Conservation (phyloP, 352 stramenopile genomes). For the Bremia lactucae region DNA sequence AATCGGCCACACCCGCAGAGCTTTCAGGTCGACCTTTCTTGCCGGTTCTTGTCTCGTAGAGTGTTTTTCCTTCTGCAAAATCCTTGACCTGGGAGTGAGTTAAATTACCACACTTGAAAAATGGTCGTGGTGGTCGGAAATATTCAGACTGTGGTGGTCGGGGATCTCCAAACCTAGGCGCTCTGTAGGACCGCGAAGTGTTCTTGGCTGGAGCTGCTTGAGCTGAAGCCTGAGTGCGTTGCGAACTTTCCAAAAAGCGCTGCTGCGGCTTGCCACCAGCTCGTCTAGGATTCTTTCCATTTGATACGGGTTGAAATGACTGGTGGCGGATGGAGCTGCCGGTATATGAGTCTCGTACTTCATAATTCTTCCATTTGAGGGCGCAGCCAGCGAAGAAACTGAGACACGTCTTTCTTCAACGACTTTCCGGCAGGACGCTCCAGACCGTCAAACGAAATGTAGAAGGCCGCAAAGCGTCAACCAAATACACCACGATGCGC, state of each 20-base stretch:
- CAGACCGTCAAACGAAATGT: too few species aligned
- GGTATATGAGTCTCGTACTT: constrained; percentile 5
- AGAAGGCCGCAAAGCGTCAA: too few species aligned
- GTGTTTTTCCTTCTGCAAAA: neutral
- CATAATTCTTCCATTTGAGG: constrained; percentile 6
- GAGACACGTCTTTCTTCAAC: neutral
- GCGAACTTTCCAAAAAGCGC: too few species aligned
- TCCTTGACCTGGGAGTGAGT: neutral
- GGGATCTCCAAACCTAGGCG: neutral
- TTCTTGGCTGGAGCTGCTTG: neutral
- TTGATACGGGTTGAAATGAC: neutral
- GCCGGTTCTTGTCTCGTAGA: neutral
- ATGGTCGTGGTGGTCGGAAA: neutral
- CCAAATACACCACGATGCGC: too few species aligned
- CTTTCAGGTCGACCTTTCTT: neutral
- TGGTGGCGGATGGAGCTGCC: neutral
- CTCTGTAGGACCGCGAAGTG: neutral
- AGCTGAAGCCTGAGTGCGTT: too few species aligned
- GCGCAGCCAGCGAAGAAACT: constrained; percentile 3
- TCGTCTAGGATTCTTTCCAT: neutral
- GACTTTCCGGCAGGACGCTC: neutral
- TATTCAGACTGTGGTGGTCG: too few species aligned
- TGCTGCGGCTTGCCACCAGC: neutral
- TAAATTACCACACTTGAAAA: neutral
- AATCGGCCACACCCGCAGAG: neutral